Base-by-base conservation (phyloP, 768 basidiomycete species). In the Albatrellus ellisii region DNA sequence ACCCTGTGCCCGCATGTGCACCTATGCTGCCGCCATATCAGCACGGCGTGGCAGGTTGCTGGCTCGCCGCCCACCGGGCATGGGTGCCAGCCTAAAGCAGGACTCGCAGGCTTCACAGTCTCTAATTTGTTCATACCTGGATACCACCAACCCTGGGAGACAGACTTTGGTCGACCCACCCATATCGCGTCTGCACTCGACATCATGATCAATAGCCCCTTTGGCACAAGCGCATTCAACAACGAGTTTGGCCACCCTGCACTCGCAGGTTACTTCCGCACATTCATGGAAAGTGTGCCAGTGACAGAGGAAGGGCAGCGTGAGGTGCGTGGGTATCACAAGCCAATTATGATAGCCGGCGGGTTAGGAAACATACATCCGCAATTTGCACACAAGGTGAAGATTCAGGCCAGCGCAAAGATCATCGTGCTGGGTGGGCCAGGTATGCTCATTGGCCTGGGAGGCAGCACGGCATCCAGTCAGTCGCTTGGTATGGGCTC, bases 311-410 rank as follows among this genome's bases (percentile, higher is more conserved):
- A 73, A 29, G 69, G 4, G n/a, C 47, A 56, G 39, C 61, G 60
- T 18, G 84, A 89, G 57, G 63, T 89, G n/a, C 66, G 92, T 42
- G 95, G 95, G 0, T 99, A 97, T 61, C 95, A 98, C 65, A 99
- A 99, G 59, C 95, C 95, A 11, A 95, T 99, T 66, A 99, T 99
- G 95, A 84, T 99, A 50, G 94, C 95, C 6, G 95, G 95, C 15
- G 95, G 95, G 21, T 77, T 91, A 48, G 95, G 94, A 4, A 95
- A 85, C 54, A 91, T 98, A 29, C 77, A 87, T 11, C 79, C 83
- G 4, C 63, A 71, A 48, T 92, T 85, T 52, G 77, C 92, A 26
- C 71, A 64, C 54, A 99, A 99, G 63, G 66, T 70, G 2, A 60
- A 62, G 46, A 91, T 99, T 54, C 65, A 69, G 0, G 69, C 82